phyloP scores from a whole-genome alignment of 2,329 filamentous ascomycete species.

The Claviceps monticola region DNA sequence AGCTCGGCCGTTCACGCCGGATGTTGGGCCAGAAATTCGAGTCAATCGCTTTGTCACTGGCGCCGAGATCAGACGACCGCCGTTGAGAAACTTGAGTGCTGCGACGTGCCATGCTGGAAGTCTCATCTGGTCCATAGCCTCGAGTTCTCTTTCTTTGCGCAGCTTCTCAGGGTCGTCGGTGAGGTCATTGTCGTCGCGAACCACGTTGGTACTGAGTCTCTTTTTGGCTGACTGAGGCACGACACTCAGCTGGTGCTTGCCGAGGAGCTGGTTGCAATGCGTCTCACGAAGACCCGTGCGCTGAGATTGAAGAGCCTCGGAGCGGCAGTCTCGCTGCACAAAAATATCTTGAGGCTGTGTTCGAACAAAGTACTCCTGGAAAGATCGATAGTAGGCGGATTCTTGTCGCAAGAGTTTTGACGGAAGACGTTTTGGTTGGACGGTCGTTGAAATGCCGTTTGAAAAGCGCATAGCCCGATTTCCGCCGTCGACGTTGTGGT shows the following conservation, averaged over 20 bases:
- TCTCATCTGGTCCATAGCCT: conserved; percentile 61
- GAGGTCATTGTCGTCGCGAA: conserved; percentile 53
- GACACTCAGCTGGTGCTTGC: conserved; percentile 68
- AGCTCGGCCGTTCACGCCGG: conserved; percentile 35
- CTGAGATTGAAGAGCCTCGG: conserved; percentile 76
- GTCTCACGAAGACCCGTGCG: conserved; percentile 58
- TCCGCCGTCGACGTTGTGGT: conserved; percentile 17
- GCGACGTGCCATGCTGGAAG: conserved; percentile 48
- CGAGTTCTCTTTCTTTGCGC: conserved; percentile 61
- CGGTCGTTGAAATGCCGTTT: conserved; percentile 31
- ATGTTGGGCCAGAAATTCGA: conserved; percentile 35
- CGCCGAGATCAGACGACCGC: conserved; percentile 48
- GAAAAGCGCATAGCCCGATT: conserved; percentile 73
- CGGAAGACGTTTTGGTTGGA: conserved; percentile 36
- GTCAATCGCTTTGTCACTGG: conserved; percentile 50
- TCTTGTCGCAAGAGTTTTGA: conserved; percentile 44
- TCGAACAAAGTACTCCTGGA: conserved; percentile 58
- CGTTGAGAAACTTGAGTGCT: conserved; percentile 46
- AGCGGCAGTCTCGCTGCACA: conserved; percentile 69
- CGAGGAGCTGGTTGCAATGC: conserved; percentile 70
- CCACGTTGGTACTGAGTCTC: conserved; percentile 59
- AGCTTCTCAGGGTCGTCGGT: conserved; percentile 49
- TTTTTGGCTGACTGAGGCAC: conserved; percentile 55
- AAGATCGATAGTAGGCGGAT: conserved; percentile 78
- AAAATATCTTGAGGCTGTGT: conserved; percentile 62